Evolutionary conservation across 805 yeast species (phyloP).

Genomic region (Ogataea siamensis): DNA sequence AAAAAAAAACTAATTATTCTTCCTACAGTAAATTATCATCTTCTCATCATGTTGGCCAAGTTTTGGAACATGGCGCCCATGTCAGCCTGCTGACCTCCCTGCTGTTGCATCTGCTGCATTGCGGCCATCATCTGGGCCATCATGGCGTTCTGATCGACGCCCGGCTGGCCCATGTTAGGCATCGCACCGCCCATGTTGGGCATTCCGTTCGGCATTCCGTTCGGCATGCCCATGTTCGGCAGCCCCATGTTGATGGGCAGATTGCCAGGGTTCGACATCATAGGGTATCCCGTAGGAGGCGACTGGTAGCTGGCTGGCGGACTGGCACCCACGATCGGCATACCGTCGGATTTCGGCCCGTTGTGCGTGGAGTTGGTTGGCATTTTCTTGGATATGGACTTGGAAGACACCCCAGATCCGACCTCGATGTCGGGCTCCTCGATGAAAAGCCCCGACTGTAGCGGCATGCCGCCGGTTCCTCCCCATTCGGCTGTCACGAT

Average conservation of each 20-base stretch:
- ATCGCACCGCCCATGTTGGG: slow-evolving; percentile 9
- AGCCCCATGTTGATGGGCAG: slow-evolving; percentile 25
- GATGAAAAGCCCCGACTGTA: slow-evolving; percentile 74
- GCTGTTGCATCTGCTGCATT: slow-evolving; percentile 30
- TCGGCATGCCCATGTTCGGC: slow-evolving; percentile 10
- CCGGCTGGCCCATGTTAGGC: slow-evolving; percentile 8
- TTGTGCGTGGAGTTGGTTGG: slow-evolving; percentile 84
- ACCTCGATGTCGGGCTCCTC: slow-evolving; percentile 98
- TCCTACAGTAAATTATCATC: slow-evolving; percentile 8
- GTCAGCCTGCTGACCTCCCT: slow-evolving; percentile 28
- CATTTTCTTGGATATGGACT: slow-evolving; percentile 88
- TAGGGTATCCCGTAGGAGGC: slow-evolving; percentile 17
- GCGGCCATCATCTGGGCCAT: slow-evolving; percentile 36
- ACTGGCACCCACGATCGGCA: slow-evolving; percentile 18
- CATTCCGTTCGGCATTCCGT: slow-evolving; percentile 16
- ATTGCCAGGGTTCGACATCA: slow-evolving; percentile 23
- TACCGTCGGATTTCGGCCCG: slow-evolving; percentile 72
- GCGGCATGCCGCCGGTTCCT: slow-evolving; percentile 87
- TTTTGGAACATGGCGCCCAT: slow-evolving; percentile 37
- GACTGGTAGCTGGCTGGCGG: slow-evolving; percentile 12
- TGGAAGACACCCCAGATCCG: slow-evolving; percentile 90
- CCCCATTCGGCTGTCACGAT: slow-evolving; percentile 91
- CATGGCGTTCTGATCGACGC: slow-evolving; percentile 29
- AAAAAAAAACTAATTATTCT: not conserved
- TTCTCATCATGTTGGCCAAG: slow-evolving; percentile 36